Percentiles rank a stretch among this genome's conserved stretches.
Evolutionary conservation across 176 grass and related monocot species (phyloP).

Genomic region (Oryza glumipatula): DNA sequence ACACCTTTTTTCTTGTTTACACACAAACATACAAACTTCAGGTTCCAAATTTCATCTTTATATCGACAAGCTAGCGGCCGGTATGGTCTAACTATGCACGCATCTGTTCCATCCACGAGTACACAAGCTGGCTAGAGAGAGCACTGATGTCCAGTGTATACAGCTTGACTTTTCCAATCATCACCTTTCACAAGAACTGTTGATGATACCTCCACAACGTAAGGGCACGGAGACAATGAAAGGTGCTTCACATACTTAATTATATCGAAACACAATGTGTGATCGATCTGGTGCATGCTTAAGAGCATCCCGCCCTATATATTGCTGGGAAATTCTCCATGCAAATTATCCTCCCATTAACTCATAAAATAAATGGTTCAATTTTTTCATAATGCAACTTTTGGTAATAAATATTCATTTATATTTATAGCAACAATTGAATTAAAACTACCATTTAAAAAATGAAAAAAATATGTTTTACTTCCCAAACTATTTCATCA

Average conservation of each 20-base stretch:
- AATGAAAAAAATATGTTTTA: no score
- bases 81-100: neutral
- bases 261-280: no score
- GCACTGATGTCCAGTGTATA: neutral
- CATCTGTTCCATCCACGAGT: conserved; percentile 4
- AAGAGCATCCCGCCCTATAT: neutral
- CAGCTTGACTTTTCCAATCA: conserved; percentile 26
- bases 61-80: neutral
- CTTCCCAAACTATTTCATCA: no score
- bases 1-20: neutral
- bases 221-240: neutral
- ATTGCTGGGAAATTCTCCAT: neutral
- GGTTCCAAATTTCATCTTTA: conserved; percentile 17
- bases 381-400: no score
- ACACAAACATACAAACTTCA: conserved; percentile 11
- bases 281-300: no score
- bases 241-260: neutral
- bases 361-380: no score
- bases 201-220: conserved; percentile 27
- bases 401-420: neutral
- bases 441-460: no score
- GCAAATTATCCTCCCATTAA: neutral
- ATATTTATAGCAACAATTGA: neutral
- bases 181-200: neutral
- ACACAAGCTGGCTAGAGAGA: conserved; percentile 45